phyloP scores from a whole-genome alignment of 1,284 basidiomycete species.

The Abortiporus biennis region DNA sequence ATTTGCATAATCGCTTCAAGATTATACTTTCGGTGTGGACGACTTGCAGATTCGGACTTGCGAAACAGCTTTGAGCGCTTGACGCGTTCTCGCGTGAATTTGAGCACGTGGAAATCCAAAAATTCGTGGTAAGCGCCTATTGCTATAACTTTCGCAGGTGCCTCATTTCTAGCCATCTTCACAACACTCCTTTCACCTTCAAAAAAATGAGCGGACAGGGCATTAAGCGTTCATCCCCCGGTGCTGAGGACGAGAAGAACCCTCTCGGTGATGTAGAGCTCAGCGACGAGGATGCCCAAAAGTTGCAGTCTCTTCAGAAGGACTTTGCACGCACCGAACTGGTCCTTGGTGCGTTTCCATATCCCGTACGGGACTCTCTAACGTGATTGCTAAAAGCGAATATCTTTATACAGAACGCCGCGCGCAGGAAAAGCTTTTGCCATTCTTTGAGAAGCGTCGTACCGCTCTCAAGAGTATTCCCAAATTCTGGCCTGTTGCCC shows the following conservation, averaged over 20 bases:
- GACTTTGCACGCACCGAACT: constrained; percentile 65
- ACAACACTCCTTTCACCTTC: too few relatives aligned
- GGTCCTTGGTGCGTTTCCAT: constrained; percentile 50
- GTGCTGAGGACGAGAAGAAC: constrained; percentile 62
- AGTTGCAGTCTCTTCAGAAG: constrained; percentile 55
- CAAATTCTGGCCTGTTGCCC: constrained; percentile 75
- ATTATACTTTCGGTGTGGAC: too few relatives aligned
- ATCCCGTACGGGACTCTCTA: not conserved
- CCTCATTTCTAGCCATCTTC: too few relatives aligned
- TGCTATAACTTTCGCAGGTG: too few relatives aligned
- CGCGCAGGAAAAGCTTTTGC: constrained; percentile 46
- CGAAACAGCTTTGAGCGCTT: too few relatives aligned
- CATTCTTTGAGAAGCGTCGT: constrained; percentile 66
- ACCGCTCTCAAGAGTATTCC: constrained; percentile 55
- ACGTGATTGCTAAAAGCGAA: constrained; percentile 4
- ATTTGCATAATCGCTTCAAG: too few relatives aligned
- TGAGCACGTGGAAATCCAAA: too few relatives aligned
- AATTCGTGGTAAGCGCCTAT: too few relatives aligned
- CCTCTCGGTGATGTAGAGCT: constrained; percentile 61
- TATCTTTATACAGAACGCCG: constrained; percentile 46
- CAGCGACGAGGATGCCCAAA: constrained; percentile 60
- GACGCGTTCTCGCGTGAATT: too few relatives aligned
- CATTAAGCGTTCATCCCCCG: constrained; percentile 72
- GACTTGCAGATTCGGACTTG: too few relatives aligned
- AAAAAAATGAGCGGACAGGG: constrained; percentile 32